Evolutionary conservation across 495 filamentous ascomycete genomes (phyloP).

Genomic region (Tuber microsphaerosporum): DNA sequence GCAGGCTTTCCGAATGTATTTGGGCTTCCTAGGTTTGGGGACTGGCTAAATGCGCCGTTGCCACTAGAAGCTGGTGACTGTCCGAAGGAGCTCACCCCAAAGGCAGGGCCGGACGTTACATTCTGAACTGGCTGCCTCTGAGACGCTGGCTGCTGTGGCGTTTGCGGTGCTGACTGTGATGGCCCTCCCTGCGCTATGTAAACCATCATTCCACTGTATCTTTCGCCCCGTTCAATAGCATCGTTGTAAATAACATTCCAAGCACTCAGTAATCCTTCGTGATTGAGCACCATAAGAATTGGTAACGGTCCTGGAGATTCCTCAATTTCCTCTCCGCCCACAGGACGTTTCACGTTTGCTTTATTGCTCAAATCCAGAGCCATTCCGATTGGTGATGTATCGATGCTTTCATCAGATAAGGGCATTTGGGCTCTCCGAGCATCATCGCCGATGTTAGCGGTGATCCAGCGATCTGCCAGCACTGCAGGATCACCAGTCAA

Average conservation of each 20-base stretch:
- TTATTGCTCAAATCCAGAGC: constrained; percentile 74
- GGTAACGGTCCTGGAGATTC: constrained; percentile 80
- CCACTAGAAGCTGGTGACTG: constrained; percentile 26
- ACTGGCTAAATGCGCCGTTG: constrained; percentile 36
- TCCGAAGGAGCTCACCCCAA: constrained; percentile 45
- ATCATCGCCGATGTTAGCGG: constrained; percentile 67
- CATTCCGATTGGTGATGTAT: constrained; percentile 73
- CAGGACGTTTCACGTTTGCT: constrained; percentile 69
- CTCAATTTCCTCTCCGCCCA: constrained; percentile 65
- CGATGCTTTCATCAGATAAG: constrained; percentile 53
- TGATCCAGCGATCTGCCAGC: constrained; percentile 60
- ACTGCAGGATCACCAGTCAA: constrained; percentile 55
- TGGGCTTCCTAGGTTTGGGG: constrained; percentile 12
- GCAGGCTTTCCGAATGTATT: constrained; percentile 34
- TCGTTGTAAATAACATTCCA: constrained; percentile 94
- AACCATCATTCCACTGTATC: constrained; percentile 62
- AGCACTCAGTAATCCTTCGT: constrained; percentile 72
- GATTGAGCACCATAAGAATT: constrained; percentile 74
- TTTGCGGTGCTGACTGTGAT: constrained; percentile 17
- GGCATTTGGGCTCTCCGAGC: constrained; percentile 69
- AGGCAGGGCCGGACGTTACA: constrained; percentile 38
- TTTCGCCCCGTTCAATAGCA: constrained; percentile 63
- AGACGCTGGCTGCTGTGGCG: constrained; percentile 37
- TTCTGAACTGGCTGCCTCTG: constrained; percentile 19
- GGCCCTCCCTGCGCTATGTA: constrained; percentile 42